Base-by-base conservation (phyloP, 495 filamentous ascomycete species). In the Penicillium argentinense region DNA sequence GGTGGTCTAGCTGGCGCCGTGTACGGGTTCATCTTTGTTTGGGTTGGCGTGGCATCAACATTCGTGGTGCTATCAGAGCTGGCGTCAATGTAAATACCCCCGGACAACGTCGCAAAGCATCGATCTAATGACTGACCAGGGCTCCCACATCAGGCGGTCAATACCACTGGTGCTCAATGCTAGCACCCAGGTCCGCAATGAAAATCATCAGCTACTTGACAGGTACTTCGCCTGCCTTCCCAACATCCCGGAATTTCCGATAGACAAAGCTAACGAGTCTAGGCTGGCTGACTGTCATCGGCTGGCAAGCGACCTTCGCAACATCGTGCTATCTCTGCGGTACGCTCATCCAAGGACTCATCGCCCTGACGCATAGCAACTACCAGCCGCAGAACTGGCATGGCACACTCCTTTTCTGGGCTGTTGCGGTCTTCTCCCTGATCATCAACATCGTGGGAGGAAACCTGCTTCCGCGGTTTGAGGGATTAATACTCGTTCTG, bases 121-220 rank as follows among this genome's bases (percentile, higher is more conserved):
- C 13, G 9, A 1, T 4, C 23, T 32, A 22, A 40, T 17, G 16
- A n/a, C 11, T 17, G 7, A 11, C 24, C 19, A 72, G 69, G 72
- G 75, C 75, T 23, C 75, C 75, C 1, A 78, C 71, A 2, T 67
- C 67, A 4, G 72, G 71, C 8, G 76, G 76, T 2, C 76, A 80
- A 47, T 80, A 80, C 36, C 75, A 79, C 45, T 80, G 76, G 77
- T 68, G 67, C 8, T 70, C 72, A 1, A 75, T 76, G 64, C 56
- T 80, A n/a, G 73, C 77, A 1, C 68, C 76, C 2, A 49, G 38
- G 11, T 51, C 45, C 9, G 42, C 40, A 24, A 62, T 67, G 43
- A 69, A 70, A 29, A 65, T 78, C 30, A 39, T 73, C 14, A 75
- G 72, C 34, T 80, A 77, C 45, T 42, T 78, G 12, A 72, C 72